phyloP scores from a whole-genome alignment of 2,329 filamentous ascomycete species.

The Venturia aucupariae region DNA sequence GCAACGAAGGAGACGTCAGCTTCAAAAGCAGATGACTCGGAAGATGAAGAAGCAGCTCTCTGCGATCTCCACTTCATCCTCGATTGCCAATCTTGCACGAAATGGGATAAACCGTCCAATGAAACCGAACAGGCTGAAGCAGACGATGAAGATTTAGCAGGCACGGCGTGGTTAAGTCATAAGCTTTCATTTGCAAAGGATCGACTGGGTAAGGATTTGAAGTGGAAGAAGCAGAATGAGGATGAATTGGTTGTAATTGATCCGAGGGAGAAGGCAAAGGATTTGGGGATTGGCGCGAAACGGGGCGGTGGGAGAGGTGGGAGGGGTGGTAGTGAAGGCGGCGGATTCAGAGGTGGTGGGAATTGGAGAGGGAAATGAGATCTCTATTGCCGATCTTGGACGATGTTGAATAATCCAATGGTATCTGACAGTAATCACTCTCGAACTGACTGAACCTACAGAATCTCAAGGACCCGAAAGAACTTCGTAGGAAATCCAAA shows the following conservation, averaged over 20 bases:
- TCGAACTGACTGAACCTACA: no score
- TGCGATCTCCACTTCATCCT: conserved; percentile 96
- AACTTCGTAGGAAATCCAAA: no score
- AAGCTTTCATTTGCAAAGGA: conserved; percentile 80
- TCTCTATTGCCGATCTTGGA: neutral
- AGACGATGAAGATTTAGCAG: conserved; percentile 45
- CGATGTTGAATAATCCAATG: no score
- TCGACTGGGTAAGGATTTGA: conserved; percentile 79
- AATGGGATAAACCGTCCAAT: conserved; percentile 65
- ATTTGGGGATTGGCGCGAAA: conserved; percentile 53
- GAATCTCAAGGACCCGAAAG: no score
- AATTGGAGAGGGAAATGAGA: conserved; percentile 1
- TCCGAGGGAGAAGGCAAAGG: conserved; percentile 70
- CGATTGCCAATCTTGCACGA: conserved; percentile 83
- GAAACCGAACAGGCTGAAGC: conserved; percentile 51
- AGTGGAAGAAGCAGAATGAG: conserved; percentile 82
- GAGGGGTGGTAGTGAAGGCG: conserved; percentile 30
- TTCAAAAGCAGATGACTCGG: conserved; percentile 29
- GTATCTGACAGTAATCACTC: no score
- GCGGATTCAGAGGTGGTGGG: neutral
- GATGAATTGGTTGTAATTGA: conserved; percentile 92
- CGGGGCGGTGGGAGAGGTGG: conserved; percentile 32
- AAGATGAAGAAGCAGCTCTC: conserved; percentile 61
- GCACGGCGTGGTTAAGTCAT: conserved; percentile 76
- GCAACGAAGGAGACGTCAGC: conserved; percentile 18